Conservation (phyloP, 805 yeast species). For the Isabelozyma pseudorhagii region DNA sequence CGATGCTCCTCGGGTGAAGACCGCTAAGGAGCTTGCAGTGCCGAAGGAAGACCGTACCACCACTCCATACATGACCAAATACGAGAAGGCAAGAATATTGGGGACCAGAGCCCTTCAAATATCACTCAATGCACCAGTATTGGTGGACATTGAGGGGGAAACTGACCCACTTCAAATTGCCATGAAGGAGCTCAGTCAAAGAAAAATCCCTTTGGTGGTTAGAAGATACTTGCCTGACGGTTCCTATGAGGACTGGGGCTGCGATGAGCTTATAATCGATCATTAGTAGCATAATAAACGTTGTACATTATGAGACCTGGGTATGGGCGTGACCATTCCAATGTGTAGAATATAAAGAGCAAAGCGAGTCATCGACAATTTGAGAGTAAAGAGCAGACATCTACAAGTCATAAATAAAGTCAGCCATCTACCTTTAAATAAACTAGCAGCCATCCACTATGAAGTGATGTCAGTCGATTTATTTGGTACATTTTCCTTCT, state of each 20-base stretch:
- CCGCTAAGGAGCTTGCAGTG: constrained; percentile 78
- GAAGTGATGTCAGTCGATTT: too few species aligned
- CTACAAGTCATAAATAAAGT: too few species aligned
- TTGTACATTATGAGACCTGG: neutral
- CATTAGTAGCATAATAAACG: constrained; percentile 29
- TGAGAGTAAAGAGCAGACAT: too few species aligned
- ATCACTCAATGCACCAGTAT: constrained; percentile 96
- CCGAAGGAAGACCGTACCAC: constrained; percentile 87
- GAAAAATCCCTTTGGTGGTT: constrained; percentile 91
- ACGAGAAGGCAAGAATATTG: constrained; percentile 94
- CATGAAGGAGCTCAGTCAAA: constrained; percentile 91
- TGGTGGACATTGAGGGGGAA: constrained; percentile 97
- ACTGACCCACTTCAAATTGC: constrained; percentile 98
- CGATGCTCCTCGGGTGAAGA: constrained; percentile 53
- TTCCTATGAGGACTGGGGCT: constrained; percentile 97
- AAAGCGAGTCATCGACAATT: too few species aligned
- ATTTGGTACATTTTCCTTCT: too few species aligned
- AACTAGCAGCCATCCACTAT: too few species aligned
- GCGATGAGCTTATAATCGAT: constrained; percentile 94
- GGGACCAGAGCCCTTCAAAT: constrained; percentile 98
- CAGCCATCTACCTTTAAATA: too few species aligned
- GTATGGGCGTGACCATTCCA: too few species aligned
- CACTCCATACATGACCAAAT: constrained; percentile 98
- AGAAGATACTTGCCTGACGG: constrained; percentile 98
- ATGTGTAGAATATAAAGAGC: too few species aligned